Base-by-base conservation (phyloP, 2,329 filamentous ascomycete species). In the Penicillium hordei region DNA sequence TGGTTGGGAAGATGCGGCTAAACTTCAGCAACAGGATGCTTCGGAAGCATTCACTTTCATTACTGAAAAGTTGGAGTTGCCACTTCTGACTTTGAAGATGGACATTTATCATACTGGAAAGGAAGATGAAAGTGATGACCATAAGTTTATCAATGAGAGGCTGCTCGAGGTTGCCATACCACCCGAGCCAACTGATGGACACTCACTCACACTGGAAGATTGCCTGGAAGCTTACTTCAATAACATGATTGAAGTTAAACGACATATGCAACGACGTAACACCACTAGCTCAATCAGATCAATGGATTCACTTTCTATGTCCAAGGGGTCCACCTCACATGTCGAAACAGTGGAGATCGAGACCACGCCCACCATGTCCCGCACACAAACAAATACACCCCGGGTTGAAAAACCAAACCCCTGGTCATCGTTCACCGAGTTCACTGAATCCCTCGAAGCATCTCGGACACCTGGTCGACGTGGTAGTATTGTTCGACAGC, bases 11-110 rank as follows among this genome's bases (percentile, higher is more conserved):
- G 92, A 95, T 57, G 93, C 93, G 46, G 83, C 84, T 23, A 76
- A 84, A 57, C 71, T 90, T n/a, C 84, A 87, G 65, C 94, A 97
- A 70, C 94, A 99, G 75, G 94, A 99, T 74, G 91, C 91, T 0
- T 97, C 94, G 0, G 94, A 99, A 75, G 93, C 93, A 1, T 97
- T 97, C 71, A 90, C 88, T 0, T 97, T 97, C 72, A 92, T 99
- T 62, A 96, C 93, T 0, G 93, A 92, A 64, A 91, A 89, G 23
- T 82, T 99, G 21, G 88, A 96, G 66, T 76, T 97, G 17, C 94
- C 94, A 7, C 81, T 97, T 2, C 82, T 97, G 27, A 93, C 93
- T 0, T 77, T 97, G 38, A 95, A 96, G 71, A 93, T 97, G 79
- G 93, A 97, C 70, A 86, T 97, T 15, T 97, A 93, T 66, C 94